Base-by-base conservation (phyloP, 1,284 basidiomycete genomes). In the Cerrena zonata region DNA sequence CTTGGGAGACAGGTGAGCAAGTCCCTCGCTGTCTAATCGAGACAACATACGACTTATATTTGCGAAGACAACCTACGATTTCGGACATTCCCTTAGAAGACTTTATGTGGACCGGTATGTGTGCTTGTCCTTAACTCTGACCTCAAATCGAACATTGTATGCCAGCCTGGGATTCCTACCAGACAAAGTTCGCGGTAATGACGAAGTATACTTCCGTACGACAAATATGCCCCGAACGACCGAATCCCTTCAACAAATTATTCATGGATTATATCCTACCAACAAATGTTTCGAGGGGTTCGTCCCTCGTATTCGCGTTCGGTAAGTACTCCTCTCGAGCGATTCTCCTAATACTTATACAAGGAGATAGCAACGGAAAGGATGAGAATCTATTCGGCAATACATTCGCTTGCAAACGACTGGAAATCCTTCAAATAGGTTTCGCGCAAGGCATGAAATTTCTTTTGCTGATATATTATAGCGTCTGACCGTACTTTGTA, bases 311-410 rank as follows among this genome's bases (percentile, higher is more conserved):
- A 63, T 87, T 27, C 67, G 79, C 41, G 68, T 86, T 48, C 74
- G 85, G 85, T 85, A 59, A 27, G 67, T 15, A 34, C 30, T 15
- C 24, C 19, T 46, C 49, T 7, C 21, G 11, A 37, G 18, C 18
- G 39, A 42, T 22, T 4, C 23, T 42, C 22, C 13, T 23, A 3
- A 22, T 30, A 30, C 27, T 30, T 2, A 12, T 22, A 3, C 24
- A 5, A 4, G 5, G 5, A 3, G 19, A 3, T 41, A 88, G 85
- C 40, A 86, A 87, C 51, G 76, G 74, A 4, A 75, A 77, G 52
- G 84, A 89, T 51, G 89, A 91, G 62, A 87, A 89, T 52, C 71
- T 91, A 10, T 66, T 88, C 36, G 83, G 84, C 12, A 89, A 90
- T 61, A 78, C 78, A 0, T 72, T 73, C 12, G 70, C 76, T 2